Evolutionary conservation across 805 yeast genomes (phyloP).

Genomic region (Pichia ethanolica): DNA sequence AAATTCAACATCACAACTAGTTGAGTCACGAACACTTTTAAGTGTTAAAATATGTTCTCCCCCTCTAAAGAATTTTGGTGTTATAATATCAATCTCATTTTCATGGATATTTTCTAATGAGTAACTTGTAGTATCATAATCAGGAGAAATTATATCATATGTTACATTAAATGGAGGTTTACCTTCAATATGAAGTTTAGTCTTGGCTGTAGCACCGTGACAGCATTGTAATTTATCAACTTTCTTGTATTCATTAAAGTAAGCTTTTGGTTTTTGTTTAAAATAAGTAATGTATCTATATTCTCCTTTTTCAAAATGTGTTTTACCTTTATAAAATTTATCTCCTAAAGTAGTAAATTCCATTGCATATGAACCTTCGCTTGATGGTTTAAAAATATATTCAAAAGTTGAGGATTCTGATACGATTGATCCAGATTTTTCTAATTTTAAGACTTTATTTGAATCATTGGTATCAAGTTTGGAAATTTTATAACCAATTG

Average conservation of each 20-base stretch:
- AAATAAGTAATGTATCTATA: slow-evolving; percentile 62
- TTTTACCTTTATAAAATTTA: slow-evolving; percentile 40
- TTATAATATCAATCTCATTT: slow-evolving; percentile 35
- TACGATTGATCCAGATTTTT: slow-evolving; percentile 23
- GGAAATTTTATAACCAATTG: slow-evolving; percentile 54
- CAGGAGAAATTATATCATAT: slow-evolving; percentile 60
- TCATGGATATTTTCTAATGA: slow-evolving; percentile 34
- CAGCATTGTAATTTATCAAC: slow-evolving; percentile 21
- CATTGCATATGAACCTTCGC: slow-evolving; percentile 76
- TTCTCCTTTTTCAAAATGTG: slow-evolving; percentile 28
- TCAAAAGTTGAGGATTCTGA: slow-evolving; percentile 29
- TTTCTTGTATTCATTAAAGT: slow-evolving; percentile 21
- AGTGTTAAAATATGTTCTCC: slow-evolving; percentile 66
- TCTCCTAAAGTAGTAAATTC: slow-evolving; percentile 61
- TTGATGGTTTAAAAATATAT: slow-evolving; percentile 65
- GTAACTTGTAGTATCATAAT: slow-evolving; percentile 36
- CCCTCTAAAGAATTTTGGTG: slow-evolving; percentile 54
- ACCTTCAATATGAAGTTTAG: slow-evolving; percentile 65
- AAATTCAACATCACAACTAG: slow-evolving; percentile 69
- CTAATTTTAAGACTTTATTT: slow-evolving; percentile 16
- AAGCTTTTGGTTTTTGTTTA: slow-evolving; percentile 60
- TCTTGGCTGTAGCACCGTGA: slow-evolving; percentile 27
- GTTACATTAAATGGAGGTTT: slow-evolving; percentile 67
- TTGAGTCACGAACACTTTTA: slow-evolving; percentile 62
- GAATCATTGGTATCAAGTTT: slow-evolving; percentile 36